Conservation (phyloP, 2,329 filamentous ascomycete genomes). For the Cryphonectria parasitica region DNA sequence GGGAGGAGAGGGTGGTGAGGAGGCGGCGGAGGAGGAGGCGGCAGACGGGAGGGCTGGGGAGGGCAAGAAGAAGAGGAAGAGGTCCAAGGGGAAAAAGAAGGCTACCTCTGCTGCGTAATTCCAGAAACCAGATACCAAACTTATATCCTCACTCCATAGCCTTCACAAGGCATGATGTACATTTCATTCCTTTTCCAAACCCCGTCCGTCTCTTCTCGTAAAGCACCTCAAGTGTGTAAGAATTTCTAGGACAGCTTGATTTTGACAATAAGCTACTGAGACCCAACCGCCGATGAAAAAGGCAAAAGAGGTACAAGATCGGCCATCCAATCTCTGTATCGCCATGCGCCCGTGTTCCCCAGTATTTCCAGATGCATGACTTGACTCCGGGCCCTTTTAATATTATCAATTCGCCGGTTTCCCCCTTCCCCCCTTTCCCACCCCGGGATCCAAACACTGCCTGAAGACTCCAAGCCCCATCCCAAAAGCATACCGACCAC, state of each 20-base stretch:
- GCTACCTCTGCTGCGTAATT: constrained; percentile 15
- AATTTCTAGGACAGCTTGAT: neutral
- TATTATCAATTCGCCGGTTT: neutral
- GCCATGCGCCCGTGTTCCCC: neutral
- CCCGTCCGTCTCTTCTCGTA: neutral
- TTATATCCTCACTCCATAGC: neutral
- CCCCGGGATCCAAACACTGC: neutral
- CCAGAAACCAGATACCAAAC: neutral
- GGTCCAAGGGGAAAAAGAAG: constrained; percentile 43
- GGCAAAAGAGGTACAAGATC: neutral
- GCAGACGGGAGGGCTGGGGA: constrained; percentile 39
- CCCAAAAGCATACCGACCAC: neutral
- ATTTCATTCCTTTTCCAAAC: neutral
- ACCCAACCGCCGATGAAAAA: neutral
- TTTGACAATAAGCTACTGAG: neutral
- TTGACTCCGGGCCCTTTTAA: neutral
- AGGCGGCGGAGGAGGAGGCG: constrained; percentile 31
- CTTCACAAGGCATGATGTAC: neutral
- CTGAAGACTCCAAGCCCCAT: neutral
- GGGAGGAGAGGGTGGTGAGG: constrained; percentile 45
- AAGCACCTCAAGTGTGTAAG: neutral
- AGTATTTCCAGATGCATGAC: neutral
- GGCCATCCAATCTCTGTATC: neutral
- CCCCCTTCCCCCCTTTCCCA: too few species aligned
- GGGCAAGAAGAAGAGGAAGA: constrained; percentile 42